Percentiles rank a stretch among this genome's conserved stretches.
These are phyloP conservation scores for Hypoxylon sp. DNA, from an alignment of 2,329 filamentous ascomycete species.

Conservation along the genomic window DNA sequence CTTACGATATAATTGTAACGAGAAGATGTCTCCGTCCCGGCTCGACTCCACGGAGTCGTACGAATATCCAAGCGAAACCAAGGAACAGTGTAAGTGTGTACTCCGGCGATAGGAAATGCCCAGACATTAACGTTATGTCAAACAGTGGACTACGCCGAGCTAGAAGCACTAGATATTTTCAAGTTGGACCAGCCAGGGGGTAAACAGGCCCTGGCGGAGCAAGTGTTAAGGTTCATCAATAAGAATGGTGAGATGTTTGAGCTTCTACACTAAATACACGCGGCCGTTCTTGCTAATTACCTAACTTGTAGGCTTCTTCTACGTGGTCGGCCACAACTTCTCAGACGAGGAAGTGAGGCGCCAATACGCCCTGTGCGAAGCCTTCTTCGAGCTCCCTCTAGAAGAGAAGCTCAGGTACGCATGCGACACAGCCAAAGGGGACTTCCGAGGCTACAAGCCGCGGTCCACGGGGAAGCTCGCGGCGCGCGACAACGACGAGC, in stretches of 20 bases:
- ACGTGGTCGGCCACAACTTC: slow-evolving; percentile 42
- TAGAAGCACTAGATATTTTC: slow-evolving; percentile 47
- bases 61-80: slow-evolving; percentile 42
- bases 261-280: too few species aligned
- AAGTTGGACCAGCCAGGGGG: slow-evolving; percentile 41
- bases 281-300: background rate
- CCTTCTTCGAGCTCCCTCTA: slow-evolving; percentile 36
- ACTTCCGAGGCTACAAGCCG: slow-evolving; percentile 46
- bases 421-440: slow-evolving; percentile 44
- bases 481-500: slow-evolving; percentile 43
- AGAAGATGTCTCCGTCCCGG: slow-evolving; percentile 27
- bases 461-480: slow-evolving; percentile 42
- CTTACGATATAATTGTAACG: background rate
- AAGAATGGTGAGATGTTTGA: slow-evolving; percentile 39
- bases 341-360: slow-evolving; percentile 36
- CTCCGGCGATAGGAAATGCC: too few species aligned
- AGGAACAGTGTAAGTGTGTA: slow-evolving; percentile 34
- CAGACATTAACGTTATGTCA: background rate
- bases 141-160: slow-evolving; percentile 44
- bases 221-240: slow-evolving; percentile 46
- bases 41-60: slow-evolving; percentile 24
- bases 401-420: slow-evolving; percentile 38
- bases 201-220: slow-evolving; percentile 41
- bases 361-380: slow-evolving; percentile 37
- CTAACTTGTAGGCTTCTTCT: slow-evolving; percentile 42